These are phyloP conservation scores for Kodamaea fukazawae DNA, from an alignment of 805 yeast species.

Conservation along the genomic window DNA sequence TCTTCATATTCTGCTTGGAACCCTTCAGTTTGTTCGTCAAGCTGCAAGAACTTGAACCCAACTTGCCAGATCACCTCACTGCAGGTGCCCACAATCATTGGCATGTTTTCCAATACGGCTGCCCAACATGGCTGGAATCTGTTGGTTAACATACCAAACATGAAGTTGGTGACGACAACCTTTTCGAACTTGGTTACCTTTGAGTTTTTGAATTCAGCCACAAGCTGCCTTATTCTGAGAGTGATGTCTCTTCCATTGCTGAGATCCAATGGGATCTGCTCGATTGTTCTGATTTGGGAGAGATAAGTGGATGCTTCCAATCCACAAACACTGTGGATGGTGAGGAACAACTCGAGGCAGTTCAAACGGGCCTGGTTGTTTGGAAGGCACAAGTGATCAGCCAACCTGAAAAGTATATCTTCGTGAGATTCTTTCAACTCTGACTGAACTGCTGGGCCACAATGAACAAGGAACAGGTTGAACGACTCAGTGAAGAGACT, in stretches of 20 bases:
- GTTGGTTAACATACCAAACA: conserved; percentile 65
- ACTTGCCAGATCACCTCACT: conserved; percentile 56
- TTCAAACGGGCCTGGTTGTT: conserved; percentile 48
- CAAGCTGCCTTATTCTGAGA: conserved; percentile 61
- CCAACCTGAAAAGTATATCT: conserved; percentile 14
- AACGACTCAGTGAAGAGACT: conserved; percentile 37
- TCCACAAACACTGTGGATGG: conserved; percentile 20
- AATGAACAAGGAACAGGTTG: conserved; percentile 18
- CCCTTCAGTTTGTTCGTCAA: conserved; percentile 8
- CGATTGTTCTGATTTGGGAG: conserved; percentile 57
- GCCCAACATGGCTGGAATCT: conserved; percentile 86
- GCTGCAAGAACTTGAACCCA: conserved; percentile 33
- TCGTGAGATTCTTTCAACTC: conserved; percentile 2
- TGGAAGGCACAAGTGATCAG: conserved; percentile 44
- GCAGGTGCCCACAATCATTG: conserved; percentile 35
- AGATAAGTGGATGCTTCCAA: conserved; percentile 38
- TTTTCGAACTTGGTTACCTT: conserved; percentile 16
- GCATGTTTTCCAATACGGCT: conserved; percentile 62
- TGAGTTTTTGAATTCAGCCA: conserved; percentile 38
- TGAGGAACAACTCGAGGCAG: conserved; percentile 48
- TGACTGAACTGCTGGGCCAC: background rate
- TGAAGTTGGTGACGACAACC: conserved; percentile 31
- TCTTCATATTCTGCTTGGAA: conserved; percentile 7
- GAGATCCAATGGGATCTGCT: conserved; percentile 68
- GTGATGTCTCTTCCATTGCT: conserved; percentile 72